phyloP scores from a whole-genome alignment of 2,329 filamentous ascomycete genomes.

The Colletotrichum shisoi region DNA sequence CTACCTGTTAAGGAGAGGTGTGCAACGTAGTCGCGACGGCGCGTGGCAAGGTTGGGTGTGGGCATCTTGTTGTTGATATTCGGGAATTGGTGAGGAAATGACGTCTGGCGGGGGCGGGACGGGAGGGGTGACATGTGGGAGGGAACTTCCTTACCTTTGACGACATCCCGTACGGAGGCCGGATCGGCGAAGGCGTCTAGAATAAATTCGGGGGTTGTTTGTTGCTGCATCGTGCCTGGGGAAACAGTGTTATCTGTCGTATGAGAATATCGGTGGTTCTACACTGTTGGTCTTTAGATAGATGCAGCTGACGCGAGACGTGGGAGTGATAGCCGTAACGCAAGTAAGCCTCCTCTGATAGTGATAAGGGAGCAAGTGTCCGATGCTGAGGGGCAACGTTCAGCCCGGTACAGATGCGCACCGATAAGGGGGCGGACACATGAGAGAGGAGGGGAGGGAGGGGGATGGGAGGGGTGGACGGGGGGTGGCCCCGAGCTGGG shows the following conservation, averaged over 20 bases:
- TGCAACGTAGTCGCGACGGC: background rate
- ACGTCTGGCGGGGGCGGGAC: conserved; percentile 37
- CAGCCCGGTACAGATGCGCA: conserved; percentile 7
- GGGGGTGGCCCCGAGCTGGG: conserved; percentile 29
- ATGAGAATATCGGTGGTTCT: background rate
- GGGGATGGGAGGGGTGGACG: conserved; percentile 24
- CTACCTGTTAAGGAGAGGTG: background rate
- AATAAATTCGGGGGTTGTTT: conserved; percentile 81
- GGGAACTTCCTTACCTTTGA: conserved; percentile 72
- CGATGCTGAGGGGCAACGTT: conserved; percentile 28
- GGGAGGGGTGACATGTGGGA: conserved; percentile 27
- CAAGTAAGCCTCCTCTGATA: conserved; percentile 4
- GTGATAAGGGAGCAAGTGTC: conserved; percentile 17
- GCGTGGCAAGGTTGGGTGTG: background rate
- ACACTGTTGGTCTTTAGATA: background rate
- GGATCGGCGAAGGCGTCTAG: conserved; percentile 94
- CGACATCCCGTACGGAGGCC: conserved; percentile 85
- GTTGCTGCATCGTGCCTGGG: conserved; percentile 56
- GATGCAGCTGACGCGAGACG: conserved; percentile 2
- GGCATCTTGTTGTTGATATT: conserved; percentile 4
- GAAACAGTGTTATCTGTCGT: background rate
- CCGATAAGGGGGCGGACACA: conserved; percentile 27
- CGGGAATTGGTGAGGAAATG: conserved; percentile 26
- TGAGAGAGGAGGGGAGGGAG: conserved; percentile 2
- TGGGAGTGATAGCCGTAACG: background rate